Conservation (phyloP, 1,139 yeast genomes). For the Sugiyamaella grinbergsii region DNA sequence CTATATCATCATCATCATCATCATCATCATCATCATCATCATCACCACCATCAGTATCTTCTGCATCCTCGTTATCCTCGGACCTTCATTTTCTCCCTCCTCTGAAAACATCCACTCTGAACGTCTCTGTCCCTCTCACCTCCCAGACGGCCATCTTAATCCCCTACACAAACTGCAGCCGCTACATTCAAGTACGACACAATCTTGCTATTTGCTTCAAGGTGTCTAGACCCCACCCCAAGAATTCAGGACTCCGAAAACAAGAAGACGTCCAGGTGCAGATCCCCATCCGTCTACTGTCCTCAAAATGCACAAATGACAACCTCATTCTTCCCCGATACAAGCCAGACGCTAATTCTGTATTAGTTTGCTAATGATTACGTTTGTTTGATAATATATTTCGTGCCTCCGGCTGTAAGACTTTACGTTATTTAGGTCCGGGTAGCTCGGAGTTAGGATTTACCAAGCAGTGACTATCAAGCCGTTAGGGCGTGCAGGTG, state of each 20-base stretch:
- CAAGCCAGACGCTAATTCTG: background rate
- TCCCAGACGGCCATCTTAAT: constrained; percentile 7
- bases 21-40: no score
- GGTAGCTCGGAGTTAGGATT: no score
- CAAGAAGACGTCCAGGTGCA: constrained; percentile 15
- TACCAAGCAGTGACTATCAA: no score
- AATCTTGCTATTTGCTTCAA: constrained; percentile 7
- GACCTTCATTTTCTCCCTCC: background rate
- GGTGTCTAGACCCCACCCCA: constrained; percentile 9
- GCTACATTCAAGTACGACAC: constrained; percentile 12
- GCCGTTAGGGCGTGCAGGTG: no score
- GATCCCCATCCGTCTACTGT: constrained; percentile 10
- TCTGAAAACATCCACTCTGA: constrained; percentile 2
- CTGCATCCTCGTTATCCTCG: background rate
- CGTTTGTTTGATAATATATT: no score
- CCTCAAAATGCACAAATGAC: constrained; percentile 6
- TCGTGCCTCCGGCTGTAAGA: no score
- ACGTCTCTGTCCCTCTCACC: background rate
- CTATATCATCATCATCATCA: no score
- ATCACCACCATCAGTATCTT: no score
- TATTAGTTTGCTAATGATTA: constrained; percentile 7
- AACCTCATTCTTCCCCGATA: constrained; percentile 10
- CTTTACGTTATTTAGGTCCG: no score
- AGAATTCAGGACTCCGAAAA: constrained; percentile 7
- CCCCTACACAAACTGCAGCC: constrained; percentile 12